Evolutionary conservation across 2,329 filamentous ascomycete genomes (phyloP), one percentile per base, ranked within the genome.

Genomic region (Chaetomiaceae sp.): DNA sequence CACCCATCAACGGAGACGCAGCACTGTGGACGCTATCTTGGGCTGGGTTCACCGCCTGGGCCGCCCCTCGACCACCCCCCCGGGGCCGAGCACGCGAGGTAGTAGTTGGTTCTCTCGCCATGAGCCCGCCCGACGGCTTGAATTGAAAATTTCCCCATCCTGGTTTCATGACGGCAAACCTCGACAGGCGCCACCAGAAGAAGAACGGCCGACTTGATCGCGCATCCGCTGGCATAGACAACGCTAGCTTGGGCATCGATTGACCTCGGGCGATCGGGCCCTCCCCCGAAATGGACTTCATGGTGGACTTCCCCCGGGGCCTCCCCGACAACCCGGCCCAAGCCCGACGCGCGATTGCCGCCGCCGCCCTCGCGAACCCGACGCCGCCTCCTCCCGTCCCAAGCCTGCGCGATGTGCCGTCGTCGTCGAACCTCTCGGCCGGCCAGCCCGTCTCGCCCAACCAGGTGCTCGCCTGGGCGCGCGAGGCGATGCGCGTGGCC

Each of bases 401-500:
- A 62, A 56, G 65, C 65, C 47, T 74, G 44, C 71, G 74, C 60
- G 68, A 72, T 65, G 65, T 70, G 46, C 62, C 71, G 32, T 70
- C 70, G 12, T 67, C 64, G 52, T 68, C 71, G 24, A 72, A 68
- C 12, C 63, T 81, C 38, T 72, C 75, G 11, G 65, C 73, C 14
- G 68, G 68, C n/a, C 63, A 66, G 12, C 71, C 75, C 43, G 71
- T 82, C 60, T 75, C 81, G 15, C 68, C 81, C 32, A 70, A 69
- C 35, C 80, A 87, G 62, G 80, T 87, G 52, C 78, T 87, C 42
- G 70, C 71, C 46, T 71, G 86, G 39, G 81, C 80, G 29, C 76
- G 75, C 55, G 79, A 84, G 57, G 81, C 81, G 36, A 84, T 88
- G 75, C 75, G 76, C 52, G 74, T 73, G 57, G 83, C 84, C 45